Percentiles rank a stretch among this genome's conserved stretches.
These are phyloP conservation scores for Cryphonectria parasitica DNA, from an alignment of 2,329 filamentous ascomycete species.

Conservation along the genomic window DNA sequence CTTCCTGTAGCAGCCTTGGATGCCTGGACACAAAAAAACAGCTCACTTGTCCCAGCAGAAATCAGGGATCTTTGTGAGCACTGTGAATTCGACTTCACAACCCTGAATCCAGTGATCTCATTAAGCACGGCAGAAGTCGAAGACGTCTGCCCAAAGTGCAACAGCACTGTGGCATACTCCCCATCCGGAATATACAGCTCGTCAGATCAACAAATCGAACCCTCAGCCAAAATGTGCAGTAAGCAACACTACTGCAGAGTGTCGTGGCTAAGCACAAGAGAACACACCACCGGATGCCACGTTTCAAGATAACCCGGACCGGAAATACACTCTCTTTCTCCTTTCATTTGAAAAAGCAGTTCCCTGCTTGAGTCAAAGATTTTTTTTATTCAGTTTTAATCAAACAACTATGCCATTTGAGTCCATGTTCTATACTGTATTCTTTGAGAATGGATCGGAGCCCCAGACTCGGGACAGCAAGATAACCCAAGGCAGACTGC, in stretches of 20 bases:
- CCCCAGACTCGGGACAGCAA: background rate
- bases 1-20: background rate
- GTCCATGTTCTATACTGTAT: background rate
- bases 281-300: background rate
- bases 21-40: background rate
- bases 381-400: background rate
- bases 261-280: background rate
- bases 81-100: background rate
- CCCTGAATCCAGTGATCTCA: background rate
- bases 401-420: background rate
- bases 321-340: background rate
- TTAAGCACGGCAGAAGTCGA: background rate
- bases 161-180: background rate
- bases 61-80: background rate
- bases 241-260: background rate
- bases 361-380: background rate
- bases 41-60: background rate
- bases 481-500: background rate
- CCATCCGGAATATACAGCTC: background rate
- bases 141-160: background rate
- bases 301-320: background rate
- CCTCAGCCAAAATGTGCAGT: background rate
- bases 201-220: background rate
- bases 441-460: background rate
- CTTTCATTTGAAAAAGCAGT: background rate